Percentiles rank a stretch among this genome's conserved stretches.
phyloP scores from a whole-genome alignment of 371 early-diverging fungal genomes.

The Choanephora cucurbitarum region DNA sequence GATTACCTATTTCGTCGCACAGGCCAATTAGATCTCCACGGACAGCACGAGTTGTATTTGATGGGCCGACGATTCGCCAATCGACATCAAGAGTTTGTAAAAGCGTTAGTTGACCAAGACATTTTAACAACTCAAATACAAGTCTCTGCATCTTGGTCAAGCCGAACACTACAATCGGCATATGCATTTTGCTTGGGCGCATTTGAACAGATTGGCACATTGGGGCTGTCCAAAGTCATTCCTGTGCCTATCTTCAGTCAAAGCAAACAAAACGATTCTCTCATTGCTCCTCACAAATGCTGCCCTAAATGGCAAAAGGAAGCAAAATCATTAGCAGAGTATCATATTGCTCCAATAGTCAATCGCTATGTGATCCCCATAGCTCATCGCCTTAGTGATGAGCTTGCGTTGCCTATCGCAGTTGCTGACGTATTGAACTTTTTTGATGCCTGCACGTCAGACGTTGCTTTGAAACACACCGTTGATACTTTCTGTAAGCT shows the following conservation, averaged over 20 bases:
- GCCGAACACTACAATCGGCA: conserved; percentile 20
- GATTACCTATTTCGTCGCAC: conserved; percentile 7
- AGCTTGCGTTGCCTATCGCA: conserved; percentile 19
- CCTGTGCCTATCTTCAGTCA: conserved; percentile 23
- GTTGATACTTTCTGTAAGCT: conserved; percentile 35
- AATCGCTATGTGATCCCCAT: conserved; percentile 7
- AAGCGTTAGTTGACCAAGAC: conserved; percentile 6
- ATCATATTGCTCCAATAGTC: not conserved
- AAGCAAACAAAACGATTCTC: conserved; percentile 18
- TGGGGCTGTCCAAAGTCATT: conserved; percentile 8
- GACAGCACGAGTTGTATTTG: conserved; percentile 28
- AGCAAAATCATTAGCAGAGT: not conserved
- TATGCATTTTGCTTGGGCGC: conserved; percentile 17
- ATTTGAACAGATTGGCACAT: conserved; percentile 6
- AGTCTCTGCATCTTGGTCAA: conserved; percentile 14
- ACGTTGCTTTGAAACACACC: conserved; percentile 25
- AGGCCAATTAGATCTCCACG: conserved; percentile 17
- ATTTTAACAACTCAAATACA: not conserved
- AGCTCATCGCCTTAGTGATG: conserved; percentile 22
- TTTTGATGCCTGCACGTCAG: conserved; percentile 36
- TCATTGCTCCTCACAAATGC: conserved; percentile 22
- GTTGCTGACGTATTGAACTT: conserved; percentile 23
- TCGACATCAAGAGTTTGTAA: conserved; percentile 16
- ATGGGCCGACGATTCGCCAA: conserved; percentile 26
- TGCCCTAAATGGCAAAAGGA: conserved; percentile 25